Evolutionary conservation across 139 green algal species (phyloP), one percentile per base, ranked within the genome.

Genomic region (Chlorella ohadii): DNA sequence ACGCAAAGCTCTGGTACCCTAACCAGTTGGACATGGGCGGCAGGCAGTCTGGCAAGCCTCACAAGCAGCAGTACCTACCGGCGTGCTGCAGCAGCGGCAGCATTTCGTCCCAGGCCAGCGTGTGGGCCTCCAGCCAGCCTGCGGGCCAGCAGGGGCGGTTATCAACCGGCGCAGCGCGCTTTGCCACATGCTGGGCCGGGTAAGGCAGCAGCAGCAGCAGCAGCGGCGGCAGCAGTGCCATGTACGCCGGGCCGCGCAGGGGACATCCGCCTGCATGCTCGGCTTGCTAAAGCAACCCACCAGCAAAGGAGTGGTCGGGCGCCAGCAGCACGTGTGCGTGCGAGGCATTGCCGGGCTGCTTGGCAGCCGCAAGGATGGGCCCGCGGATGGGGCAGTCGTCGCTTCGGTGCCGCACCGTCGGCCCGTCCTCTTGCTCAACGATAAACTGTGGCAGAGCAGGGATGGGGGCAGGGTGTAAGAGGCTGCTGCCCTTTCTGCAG

Each of bases 101-200:
- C 76, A 72, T 71, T 31, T 82, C 76, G 0, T 22, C 57, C 76
- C 76, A 82, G 57, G 36, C 27, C 51, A 82, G 57, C 33, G 76
- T 82, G 56, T 39, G 59, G 22, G 76, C 76, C 76, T 82, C 76
- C 9, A 39, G 57, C 76, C 76, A 82, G 36, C 76, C 70, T 55
- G 19, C 38, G 20, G 70, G 13, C 2, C 38, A 13, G 70, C 19
- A 22, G 70, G 7, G 9, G 44, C 44, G 9, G 44, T 6, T 51
- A 9, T 51, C 9, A 9, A n/a, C n/a, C n/a, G n/a, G n/a, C n/a
- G n/a, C n/a, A n/a, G n/a, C n/a, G n/a, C n/a, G n/a, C n/a, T n/a
- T n/a, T n/a, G n/a, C n/a, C n/a, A n/a, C n/a, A n/a, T n/a, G n/a
- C n/a, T n/a, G n/a, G n/a, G n/a, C n/a, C n/a, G n/a, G n/a, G n/a